Conservation (phyloP, 768 basidiomycete genomes). For the Psilocybe azurescens region DNA sequence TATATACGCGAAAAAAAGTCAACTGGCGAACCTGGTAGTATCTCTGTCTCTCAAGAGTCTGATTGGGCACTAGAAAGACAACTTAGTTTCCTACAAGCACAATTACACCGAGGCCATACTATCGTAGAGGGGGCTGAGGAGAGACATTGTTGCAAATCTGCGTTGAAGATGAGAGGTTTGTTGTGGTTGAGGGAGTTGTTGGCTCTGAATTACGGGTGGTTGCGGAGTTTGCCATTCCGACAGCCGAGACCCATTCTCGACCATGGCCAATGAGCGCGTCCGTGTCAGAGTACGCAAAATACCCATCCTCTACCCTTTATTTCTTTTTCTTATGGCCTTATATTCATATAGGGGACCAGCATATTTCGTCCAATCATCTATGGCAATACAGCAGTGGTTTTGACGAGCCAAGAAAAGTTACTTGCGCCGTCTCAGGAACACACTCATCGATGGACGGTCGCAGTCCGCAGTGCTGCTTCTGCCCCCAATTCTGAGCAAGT, state of each 20-base stretch:
- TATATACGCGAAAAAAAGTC: constrained; percentile 9
- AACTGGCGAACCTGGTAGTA: constrained; percentile 59
- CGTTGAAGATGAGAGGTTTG: constrained; percentile 28
- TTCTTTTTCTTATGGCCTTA: constrained; percentile 16
- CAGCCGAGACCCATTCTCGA: constrained; percentile 41
- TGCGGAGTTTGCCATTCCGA: constrained; percentile 51
- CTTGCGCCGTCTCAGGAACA: constrained; percentile 65
- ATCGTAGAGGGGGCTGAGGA: constrained; percentile 66
- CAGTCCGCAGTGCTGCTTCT: constrained; percentile 87
- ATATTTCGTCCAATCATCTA: constrained; percentile 94
- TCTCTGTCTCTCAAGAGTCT: constrained; percentile 68
- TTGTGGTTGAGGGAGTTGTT: constrained; percentile 16
- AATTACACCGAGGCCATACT: constrained; percentile 47
- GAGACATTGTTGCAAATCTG: constrained; percentile 41
- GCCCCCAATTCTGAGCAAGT: constrained; percentile 74
- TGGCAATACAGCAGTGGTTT: constrained; percentile 87
- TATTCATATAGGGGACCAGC: constrained; percentile 68
- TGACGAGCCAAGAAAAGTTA: constrained; percentile 72
- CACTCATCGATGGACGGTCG: constrained; percentile 97
- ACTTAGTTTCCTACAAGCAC: constrained; percentile 4
- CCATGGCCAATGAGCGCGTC: constrained; percentile 71
- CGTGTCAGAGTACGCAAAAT: constrained; percentile 70
- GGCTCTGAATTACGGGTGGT: constrained; percentile 35
- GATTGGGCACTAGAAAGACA: constrained; percentile 54
- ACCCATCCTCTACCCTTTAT: constrained; percentile 14